Conservation (phyloP, 2,329 filamentous ascomycete species). For the Bertia moriformis region DNA sequence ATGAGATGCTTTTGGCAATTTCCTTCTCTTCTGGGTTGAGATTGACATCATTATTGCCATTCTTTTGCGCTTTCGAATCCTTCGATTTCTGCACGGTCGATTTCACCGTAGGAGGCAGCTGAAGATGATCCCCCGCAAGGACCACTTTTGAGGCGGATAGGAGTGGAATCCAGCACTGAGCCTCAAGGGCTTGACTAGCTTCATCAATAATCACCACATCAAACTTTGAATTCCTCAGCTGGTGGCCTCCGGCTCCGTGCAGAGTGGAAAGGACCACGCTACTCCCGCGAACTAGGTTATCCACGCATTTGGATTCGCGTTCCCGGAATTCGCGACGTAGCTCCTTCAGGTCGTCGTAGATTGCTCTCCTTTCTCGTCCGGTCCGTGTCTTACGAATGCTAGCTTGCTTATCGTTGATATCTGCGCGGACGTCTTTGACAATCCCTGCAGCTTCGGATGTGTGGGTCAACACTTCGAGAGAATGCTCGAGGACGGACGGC, state of each 20-base stretch:
- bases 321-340: conserved; percentile 78
- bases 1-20: conserved; percentile 7
- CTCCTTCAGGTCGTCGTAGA: conserved; percentile 75
- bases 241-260: conserved; percentile 77
- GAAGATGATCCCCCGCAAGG: conserved; percentile 84
- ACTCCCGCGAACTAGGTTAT: conserved; percentile 58
- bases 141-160: conserved; percentile 70
- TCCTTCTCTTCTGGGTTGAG: too few relatives aligned
- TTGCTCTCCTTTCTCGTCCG: conserved; percentile 62
- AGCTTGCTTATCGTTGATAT: conserved; percentile 85
- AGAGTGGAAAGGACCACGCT: conserved; percentile 85
- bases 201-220: conserved; percentile 95
- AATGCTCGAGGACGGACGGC: conserved; percentile 76
- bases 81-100: conserved; percentile 38
- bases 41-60: conserved; percentile 16
- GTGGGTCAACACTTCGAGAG: conserved; percentile 76
- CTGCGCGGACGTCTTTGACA: conserved; percentile 74
- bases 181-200: conserved; percentile 86
- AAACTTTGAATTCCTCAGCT: conserved; percentile 67
- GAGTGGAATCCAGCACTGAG: conserved; percentile 91
- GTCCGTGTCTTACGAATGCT: conserved; percentile 76
- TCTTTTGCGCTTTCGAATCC: conserved; percentile 15
- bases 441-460: conserved; percentile 82
- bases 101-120: conserved; percentile 89
- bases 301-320: conserved; percentile 69